Base-by-base conservation (phyloP, 148 eudicot genomes). In the Dianthus caryophyllus region DNA sequence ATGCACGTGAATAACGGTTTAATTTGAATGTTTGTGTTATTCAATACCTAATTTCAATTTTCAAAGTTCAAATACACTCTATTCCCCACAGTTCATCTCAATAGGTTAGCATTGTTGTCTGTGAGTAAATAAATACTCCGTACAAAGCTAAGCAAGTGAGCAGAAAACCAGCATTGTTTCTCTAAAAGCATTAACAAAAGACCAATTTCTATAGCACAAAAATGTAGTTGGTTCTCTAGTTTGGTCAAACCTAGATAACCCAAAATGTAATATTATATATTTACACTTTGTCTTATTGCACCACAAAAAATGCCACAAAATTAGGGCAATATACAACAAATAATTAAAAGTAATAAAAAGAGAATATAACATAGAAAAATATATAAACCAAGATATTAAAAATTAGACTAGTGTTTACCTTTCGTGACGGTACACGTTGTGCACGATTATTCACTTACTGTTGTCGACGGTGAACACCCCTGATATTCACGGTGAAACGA, bases 221-320 rank as follows among this genome's bases (percentile, higher is more conserved):
- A 30, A 57, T 29, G n/a, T 57, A 21, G 1, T 29, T 27, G 61
- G 58, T 55, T 6, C 31, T 26, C 60, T 27, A 55, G 13, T 29
- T 58, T 30, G 43, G 43, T 58, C 62, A 58, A 58, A 58, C 62
- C 7, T 58, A 31, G 62, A 31, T 31, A 17, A 58, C 6, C 6
- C 43, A 30, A 31, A 58, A 30, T 31, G 22, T 17, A 31, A 33
- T 33, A 33, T 7, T 29, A 16, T 20, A 18, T 36, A 61, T 18
- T 36, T n/a, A 21, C 18, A 61, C 27, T 61, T 61, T 36, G 65
- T 31, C 22, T 4, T 22, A 58, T 58, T 58, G 62, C 62, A 58
- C 62, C 43, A 16, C 6, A 58, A 26, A 58, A 31, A 58, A 58
- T 24, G 62, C 41, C 62, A 17, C 12, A n/a, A 17, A 31, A 58